Evolutionary conservation across 2,329 filamentous ascomycete genomes (phyloP).

Genomic region (Nemania sp.): DNA sequence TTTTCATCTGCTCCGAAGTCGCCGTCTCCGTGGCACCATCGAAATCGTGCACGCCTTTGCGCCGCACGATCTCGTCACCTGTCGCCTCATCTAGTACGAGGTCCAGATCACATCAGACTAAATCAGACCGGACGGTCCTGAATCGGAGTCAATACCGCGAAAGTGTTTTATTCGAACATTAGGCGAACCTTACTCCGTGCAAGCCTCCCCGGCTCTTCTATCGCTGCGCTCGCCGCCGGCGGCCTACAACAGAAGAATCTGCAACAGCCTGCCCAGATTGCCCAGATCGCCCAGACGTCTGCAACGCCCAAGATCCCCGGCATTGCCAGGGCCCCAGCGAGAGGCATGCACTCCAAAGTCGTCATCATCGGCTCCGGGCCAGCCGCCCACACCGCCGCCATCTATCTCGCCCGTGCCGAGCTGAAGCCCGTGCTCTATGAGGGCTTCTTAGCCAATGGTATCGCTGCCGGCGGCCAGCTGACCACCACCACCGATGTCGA

Average conservation of each 20-base stretch:
- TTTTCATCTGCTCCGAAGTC: too few relatives aligned
- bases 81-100: too few relatives aligned
- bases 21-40: too few relatives aligned
- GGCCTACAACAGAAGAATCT: constrained; percentile 62
- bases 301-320: too few relatives aligned
- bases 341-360: constrained; percentile 89
- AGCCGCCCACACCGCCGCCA: constrained; percentile 93
- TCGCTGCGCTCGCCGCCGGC: constrained; percentile 68
- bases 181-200: constrained; percentile 72
- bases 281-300: too few relatives aligned
- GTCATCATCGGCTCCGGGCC: constrained; percentile 95
- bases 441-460: constrained; percentile 96
- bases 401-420: constrained; percentile 94
- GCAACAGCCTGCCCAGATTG: too few relatives aligned
- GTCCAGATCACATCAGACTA: too few relatives aligned
- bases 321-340: constrained; percentile 47
- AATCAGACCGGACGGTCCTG: too few relatives aligned
- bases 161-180: constrained; percentile 88
- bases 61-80: too few relatives aligned
- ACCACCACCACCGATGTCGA: constrained; percentile 98
- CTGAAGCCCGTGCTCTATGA: constrained; percentile 95
- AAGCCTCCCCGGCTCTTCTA: constrained; percentile 70
- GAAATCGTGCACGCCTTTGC: too few relatives aligned
- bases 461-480: constrained; percentile 92
- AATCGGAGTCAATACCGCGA: constrained; percentile 57